Percentiles rank a stretch among this genome's conserved stretches.
Conservation (phyloP, 2,329 filamentous ascomycete species). For the Coniochaeta hoffmannii region DNA sequence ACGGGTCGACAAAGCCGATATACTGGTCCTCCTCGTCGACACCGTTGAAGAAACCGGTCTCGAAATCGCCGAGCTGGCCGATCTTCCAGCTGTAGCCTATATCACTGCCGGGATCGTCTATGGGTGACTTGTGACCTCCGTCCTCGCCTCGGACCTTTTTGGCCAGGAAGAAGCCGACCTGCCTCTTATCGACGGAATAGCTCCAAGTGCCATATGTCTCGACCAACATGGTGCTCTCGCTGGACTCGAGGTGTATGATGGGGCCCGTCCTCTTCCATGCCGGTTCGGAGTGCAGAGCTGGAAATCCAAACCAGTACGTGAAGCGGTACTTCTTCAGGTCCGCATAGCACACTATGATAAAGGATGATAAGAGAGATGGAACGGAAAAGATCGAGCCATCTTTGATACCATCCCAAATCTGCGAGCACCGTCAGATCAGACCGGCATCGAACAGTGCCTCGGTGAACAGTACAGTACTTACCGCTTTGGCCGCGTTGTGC, state of each 20-base stretch:
- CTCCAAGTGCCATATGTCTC: slow-evolving; percentile 84
- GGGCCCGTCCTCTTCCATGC: slow-evolving; percentile 62
- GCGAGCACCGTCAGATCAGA: slow-evolving; percentile 17
- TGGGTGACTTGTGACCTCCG: slow-evolving; percentile 31
- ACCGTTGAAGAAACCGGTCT: slow-evolving; percentile 78
- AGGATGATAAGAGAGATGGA: slow-evolving; percentile 83
- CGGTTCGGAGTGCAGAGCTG: slow-evolving; percentile 82
- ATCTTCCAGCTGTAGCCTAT: slow-evolving; percentile 71
- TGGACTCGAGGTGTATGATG: slow-evolving; percentile 47
- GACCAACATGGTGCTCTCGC: slow-evolving; percentile 72
- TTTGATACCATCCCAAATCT: slow-evolving; percentile 97
- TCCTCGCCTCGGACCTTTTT: slow-evolving; percentile 55
- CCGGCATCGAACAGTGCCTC: neutral
- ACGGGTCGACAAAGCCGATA: slow-evolving; percentile 85
- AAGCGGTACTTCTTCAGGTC: slow-evolving; percentile 97
- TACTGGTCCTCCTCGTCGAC: slow-evolving; percentile 67
- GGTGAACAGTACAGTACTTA: slow-evolving; percentile 31
- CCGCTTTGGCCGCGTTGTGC: slow-evolving; percentile 70
- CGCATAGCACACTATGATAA: slow-evolving; percentile 83
- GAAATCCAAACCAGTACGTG: slow-evolving; percentile 97
- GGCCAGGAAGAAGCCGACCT: slow-evolving; percentile 94
- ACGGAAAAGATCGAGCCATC: slow-evolving; percentile 95
- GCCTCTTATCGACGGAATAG: slow-evolving; percentile 70
- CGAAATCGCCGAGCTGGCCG: slow-evolving; percentile 67
- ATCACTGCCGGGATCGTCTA: slow-evolving; percentile 40